Percentiles rank a stretch among this genome's conserved stretches.
These are phyloP conservation scores for Daldinia childiae DNA, from an alignment of 495 filamentous ascomycete species.

Conservation along the genomic window DNA sequence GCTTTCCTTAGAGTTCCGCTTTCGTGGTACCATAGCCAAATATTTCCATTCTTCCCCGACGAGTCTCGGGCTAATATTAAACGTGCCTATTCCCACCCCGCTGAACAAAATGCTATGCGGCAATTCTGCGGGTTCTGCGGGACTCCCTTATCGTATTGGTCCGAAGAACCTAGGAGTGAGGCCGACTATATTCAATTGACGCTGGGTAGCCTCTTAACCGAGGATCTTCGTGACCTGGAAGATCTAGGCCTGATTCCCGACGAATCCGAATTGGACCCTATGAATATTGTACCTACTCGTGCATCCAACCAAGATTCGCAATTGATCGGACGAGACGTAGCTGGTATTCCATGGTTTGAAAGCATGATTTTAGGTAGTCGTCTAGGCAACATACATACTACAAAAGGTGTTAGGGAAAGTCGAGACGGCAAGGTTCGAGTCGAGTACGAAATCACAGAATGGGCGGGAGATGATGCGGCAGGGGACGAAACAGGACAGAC, in stretches of 20 bases:
- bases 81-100: slow-evolving; percentile 70
- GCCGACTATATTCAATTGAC: slow-evolving; percentile 79
- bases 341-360: slow-evolving; percentile 85
- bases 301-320: slow-evolving; percentile 39
- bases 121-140: slow-evolving; percentile 94
- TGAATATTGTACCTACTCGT: slow-evolving; percentile 30
- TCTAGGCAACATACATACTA: slow-evolving; percentile 71
- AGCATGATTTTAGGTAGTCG: slow-evolving; percentile 77
- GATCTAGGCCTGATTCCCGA: slow-evolving; percentile 71
- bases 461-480: slow-evolving; percentile 66
- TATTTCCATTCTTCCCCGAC: slow-evolving; percentile 77
- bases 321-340: slow-evolving; percentile 49
- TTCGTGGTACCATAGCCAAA: slow-evolving; percentile 74
- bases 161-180: slow-evolving; percentile 71
- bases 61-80: slow-evolving; percentile 78
- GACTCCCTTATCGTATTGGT: slow-evolving; percentile 82
- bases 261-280: slow-evolving; percentile 51
- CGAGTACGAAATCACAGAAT: slow-evolving; percentile 88
- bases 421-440: slow-evolving; percentile 68
- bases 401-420: slow-evolving; percentile 64
- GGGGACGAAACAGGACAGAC: slow-evolving; percentile 69
- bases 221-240: slow-evolving; percentile 73
- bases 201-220: slow-evolving; percentile 71
- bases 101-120: slow-evolving; percentile 68
- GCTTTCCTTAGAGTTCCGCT: slow-evolving; percentile 85